Conservation (phyloP, 352 stramenopile genomes). For the Globisporangium cederbergense region DNA sequence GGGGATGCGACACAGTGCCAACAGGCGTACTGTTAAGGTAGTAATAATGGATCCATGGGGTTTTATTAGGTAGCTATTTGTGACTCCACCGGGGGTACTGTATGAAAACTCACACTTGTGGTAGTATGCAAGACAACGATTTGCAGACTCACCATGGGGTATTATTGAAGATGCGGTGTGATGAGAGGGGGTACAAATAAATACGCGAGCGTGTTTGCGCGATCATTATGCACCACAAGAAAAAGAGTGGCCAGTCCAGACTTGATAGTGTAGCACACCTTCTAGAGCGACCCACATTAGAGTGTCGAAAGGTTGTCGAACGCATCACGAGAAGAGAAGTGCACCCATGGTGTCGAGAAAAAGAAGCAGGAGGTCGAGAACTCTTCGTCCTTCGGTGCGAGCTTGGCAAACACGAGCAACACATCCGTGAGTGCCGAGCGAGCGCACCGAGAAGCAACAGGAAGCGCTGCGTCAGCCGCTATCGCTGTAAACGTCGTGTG, state of each 20-base stretch:
- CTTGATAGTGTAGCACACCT: background rate
- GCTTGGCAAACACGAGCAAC: no score
- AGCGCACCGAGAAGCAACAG: no score
- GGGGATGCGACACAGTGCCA: background rate
- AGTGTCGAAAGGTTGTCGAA: background rate
- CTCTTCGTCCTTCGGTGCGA: no score
- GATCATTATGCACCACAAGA: background rate
- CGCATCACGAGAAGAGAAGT: no score
- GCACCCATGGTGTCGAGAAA: no score
- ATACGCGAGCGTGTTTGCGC: background rate
- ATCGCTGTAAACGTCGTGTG: no score
- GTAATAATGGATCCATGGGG: background rate
- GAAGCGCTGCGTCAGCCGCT: no score
- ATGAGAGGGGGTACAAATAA: no score
- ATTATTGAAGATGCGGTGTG: background rate
- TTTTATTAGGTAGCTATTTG: background rate
- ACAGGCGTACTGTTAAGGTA: background rate
- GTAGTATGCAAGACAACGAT: background rate
- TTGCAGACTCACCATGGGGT: background rate
- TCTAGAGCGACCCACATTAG: background rate
- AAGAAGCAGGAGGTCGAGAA: no score
- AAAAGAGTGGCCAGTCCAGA: background rate
- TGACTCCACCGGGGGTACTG: background rate
- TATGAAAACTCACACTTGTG: background rate
- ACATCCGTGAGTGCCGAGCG: no score